phyloP scores from a whole-genome alignment of 1,139 yeast genomes.

The Nakaseomyces bracarensis region DNA sequence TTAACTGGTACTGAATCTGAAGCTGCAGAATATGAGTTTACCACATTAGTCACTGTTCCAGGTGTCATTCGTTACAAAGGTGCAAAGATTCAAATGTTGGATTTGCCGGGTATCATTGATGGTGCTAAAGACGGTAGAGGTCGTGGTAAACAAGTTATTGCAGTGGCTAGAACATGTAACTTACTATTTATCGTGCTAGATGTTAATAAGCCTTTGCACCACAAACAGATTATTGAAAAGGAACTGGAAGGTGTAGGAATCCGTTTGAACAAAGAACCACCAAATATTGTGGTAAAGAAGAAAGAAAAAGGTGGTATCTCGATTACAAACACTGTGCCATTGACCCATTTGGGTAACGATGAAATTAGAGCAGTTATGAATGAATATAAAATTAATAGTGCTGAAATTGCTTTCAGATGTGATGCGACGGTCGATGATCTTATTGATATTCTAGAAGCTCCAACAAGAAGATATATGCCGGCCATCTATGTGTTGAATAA shows the following conservation, averaged over 20 bases:
- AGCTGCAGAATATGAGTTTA: conserved; percentile 95
- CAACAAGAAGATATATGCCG: conserved; percentile 86
- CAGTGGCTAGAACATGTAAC: conserved; percentile 95
- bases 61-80: conserved; percentile 95
- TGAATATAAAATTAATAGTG: conserved; percentile 90
- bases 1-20: conserved; percentile 94
- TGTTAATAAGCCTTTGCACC: conserved; percentile 91
- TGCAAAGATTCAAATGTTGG: conserved; percentile 95
- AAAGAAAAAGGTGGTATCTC: conserved; percentile 94
- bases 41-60: conserved; percentile 94
- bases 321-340: conserved; percentile 85
- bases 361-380: conserved; percentile 93
- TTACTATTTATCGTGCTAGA: conserved; percentile 86
- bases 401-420: conserved; percentile 94
- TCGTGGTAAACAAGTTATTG: conserved; percentile 97
- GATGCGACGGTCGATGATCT: conserved; percentile 96
- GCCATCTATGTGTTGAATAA: conserved; percentile 91
- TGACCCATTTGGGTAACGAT: conserved; percentile 84
- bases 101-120: conserved; percentile 96
- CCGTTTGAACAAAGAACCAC: conserved; percentile 83
- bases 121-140: conserved; percentile 99
- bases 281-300: conserved; percentile 81
- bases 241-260: conserved; percentile 98
- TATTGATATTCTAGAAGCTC: conserved; percentile 87
- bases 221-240: conserved; percentile 84